Evolutionary conservation across 805 yeast species (phyloP), one percentile per base, ranked within the genome.

Genomic region (Pichia nanzhaoensis): DNA sequence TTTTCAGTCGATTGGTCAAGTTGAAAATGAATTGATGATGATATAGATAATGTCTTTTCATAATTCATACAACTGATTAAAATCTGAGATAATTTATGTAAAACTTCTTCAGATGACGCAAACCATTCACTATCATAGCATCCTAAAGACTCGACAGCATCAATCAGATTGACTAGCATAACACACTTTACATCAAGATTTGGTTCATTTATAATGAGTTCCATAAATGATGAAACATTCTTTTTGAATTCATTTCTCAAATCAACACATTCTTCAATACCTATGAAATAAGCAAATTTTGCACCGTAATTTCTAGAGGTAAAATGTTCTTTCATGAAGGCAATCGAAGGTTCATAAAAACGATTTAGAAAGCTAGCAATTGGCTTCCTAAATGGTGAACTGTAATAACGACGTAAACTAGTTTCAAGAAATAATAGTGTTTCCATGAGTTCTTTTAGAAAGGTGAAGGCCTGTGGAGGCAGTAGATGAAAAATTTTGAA

Each of bases 381-480:
- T 3, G 99, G 96, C n/a, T 70, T 74, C 52, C 99, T 73, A 70
- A 93, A 90, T 3, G 98, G 97, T 1, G 97, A 87, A 35, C 72
- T 73, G 46, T 87, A 85, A 51, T 85, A 87, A 19, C 96, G 80
- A 46, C 96, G 83, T 55, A 93, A 68, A 49, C 82, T 83, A 3
- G 83, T 79, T 63, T 93, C 99, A 56, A 93, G 67, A 47, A 78
- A 80, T 51, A 83, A 77, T 46, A 93, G 73, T 4, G 91, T 82
- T 44, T 73, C 75, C 55, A 93, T 74, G 45, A 93, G 73, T 55
- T 89, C 96, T 42, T 87, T 91, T 80, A 95, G 79, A 56, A 88
- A 93, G 17, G 91, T 83, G 63, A 80, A 85, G 0, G 99, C 99
- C 51, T 87, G 85, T 2, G 95, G 80, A 0, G 99, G 99, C 28